Conservation (phyloP, 2,329 filamentous ascomycete genomes). For the Fusarium chuoi region DNA sequence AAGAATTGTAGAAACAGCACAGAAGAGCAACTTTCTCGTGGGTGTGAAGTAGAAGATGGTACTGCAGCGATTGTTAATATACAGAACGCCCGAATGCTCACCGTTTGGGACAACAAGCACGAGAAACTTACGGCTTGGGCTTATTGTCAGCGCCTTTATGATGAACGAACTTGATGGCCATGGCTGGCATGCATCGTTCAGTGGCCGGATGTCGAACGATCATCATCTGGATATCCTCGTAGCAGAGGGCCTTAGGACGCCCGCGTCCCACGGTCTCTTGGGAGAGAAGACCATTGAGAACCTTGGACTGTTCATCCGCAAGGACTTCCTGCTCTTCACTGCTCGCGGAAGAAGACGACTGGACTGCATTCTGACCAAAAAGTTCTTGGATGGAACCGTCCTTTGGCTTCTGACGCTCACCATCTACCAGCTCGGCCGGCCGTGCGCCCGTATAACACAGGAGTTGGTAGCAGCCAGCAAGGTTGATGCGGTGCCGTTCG, state of each 20-base stretch:
- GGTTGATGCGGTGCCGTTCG: conserved; percentile 39
- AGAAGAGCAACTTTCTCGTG: conserved; percentile 44
- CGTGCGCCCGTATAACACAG: conserved; percentile 44
- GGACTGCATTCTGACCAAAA: conserved; percentile 36
- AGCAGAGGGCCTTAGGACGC: conserved; percentile 45
- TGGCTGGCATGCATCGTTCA: conserved; percentile 32
- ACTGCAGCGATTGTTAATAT: neutral
- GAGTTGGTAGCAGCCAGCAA: conserved; percentile 43
- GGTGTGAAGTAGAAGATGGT: conserved; percentile 43
- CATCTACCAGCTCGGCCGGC: conserved; percentile 45
- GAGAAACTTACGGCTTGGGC: neutral
- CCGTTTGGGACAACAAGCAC: neutral
- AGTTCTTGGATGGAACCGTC: conserved; percentile 41
- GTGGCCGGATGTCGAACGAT: conserved; percentile 42
- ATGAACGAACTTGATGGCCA: conserved; percentile 47
- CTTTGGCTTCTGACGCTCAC: conserved; percentile 41
- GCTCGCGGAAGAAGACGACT: neutral
- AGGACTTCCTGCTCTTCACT: neutral
- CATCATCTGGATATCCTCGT: conserved; percentile 47
- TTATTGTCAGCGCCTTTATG: conserved; percentile 43
- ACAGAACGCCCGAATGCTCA: neutral
- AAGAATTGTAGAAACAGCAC: conserved; percentile 39
- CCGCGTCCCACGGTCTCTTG: conserved; percentile 34
- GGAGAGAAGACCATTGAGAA: conserved; percentile 37
- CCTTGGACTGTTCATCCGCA: conserved; percentile 33